Conservation (phyloP, 768 basidiomycete species). For the Phlebiopsis flavidoalba region DNA sequence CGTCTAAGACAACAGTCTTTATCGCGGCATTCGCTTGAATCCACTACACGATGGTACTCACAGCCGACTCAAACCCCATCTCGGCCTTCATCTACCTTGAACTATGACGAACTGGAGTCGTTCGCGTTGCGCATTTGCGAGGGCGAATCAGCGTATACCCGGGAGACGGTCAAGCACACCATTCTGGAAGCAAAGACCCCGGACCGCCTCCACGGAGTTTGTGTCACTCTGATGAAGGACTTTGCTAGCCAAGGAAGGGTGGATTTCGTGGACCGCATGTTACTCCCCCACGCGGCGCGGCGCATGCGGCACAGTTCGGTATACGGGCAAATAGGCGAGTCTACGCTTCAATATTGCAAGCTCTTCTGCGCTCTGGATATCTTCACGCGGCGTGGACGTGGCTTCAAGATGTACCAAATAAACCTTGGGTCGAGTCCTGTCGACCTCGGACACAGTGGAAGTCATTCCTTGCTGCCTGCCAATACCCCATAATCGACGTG, state of each 20-base stretch:
- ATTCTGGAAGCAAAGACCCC: neutral
- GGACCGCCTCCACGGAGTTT: neutral
- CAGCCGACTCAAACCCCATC: no score
- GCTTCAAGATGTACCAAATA: slow-evolving; percentile 48
- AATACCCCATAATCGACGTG: slow-evolving; percentile 5
- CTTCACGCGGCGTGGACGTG: slow-evolving; percentile 39
- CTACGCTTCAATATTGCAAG: slow-evolving; percentile 45
- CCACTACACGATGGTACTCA: no score
- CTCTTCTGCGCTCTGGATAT: slow-evolving; percentile 38
- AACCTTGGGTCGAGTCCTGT: slow-evolving; percentile 42
- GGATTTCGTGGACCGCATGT: neutral
- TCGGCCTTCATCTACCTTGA: no score
- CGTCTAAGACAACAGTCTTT: neutral
- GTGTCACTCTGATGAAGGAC: no score
- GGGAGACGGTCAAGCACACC: neutral
- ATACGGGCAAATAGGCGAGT: slow-evolving; percentile 21
- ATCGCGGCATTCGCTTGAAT: no score
- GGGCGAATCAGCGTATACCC: no score
- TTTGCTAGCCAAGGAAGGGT: neutral
- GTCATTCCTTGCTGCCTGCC: slow-evolving; percentile 40
- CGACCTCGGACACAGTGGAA: slow-evolving; percentile 53
- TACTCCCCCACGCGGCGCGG: no score
- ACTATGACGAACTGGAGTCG: no score
- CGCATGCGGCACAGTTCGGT: neutral
- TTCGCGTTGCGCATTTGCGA: no score